Evolutionary conservation across 441 rosid genomes (phyloP), one percentile per base, ranked within the genome.

Genomic region (Omphalea diandra): DNA sequence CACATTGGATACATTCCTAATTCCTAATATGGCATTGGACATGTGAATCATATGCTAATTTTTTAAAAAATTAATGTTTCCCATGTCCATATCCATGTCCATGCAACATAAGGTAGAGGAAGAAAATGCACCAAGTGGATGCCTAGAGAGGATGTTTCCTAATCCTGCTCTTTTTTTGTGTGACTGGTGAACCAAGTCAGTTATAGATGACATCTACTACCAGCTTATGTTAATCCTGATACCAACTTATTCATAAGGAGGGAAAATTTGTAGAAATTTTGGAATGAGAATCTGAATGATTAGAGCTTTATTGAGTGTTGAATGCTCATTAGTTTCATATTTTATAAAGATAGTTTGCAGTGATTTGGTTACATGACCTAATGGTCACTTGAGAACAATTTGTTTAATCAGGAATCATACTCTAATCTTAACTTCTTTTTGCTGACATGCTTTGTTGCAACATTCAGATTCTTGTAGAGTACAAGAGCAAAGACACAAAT

Each of bases 401-500:
- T n/a, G n/a, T n/a, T n/a, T 65, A 11, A 10, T 40, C 2, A 15
- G 41, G 9, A 2, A 3, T 7, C 9, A 36, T 64, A 54, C 8
- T n/a, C n/a, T 65, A 40, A 27, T 11, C 14, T 38, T 20, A 18
- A 8, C 24, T 70, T 49, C 38, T 33, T 65, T n/a, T n/a, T n/a
- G 57, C 61, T 60, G n/a, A 69, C 64, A 77, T 47, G 65, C 44
- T 44, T 35, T 61, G 29, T 75, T 41, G 43, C 74, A 60, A 53
- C 66, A 29, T 75, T 69, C 72, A 95, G 99, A 84, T 95, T 80
- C 82, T 95, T 80, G 96, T 95, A 9, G 94, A 86, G 81, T 90
- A 92, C 72, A 90, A 81, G 77, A 86, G 77, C 87, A 88, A 87
- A 80, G 96, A 90, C 59, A 85, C 93, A n/a, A 77, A 87, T 83